Evolutionary conservation across 805 yeast genomes (phyloP), one percentile per base, ranked within the genome.

Genomic region (Myxozyma neglecta): DNA sequence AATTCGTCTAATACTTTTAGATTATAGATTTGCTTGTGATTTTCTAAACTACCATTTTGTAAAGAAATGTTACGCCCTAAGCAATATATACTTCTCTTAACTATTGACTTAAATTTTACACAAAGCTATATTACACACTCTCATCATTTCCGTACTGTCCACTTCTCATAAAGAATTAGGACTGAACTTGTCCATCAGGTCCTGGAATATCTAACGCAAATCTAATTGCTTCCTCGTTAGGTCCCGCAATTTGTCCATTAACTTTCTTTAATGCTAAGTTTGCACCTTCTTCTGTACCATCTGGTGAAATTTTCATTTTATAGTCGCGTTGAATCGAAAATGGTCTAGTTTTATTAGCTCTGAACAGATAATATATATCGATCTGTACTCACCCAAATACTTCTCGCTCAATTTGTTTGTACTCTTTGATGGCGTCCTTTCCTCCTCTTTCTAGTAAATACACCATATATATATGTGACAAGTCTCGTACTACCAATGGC

Each of bases 381-480:
- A 8, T 16, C 24, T 18, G 2, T 9, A 24, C 64, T n/a, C 44
- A 60, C 64, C 71, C 71, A 42, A 67, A 65, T n/a, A 68, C 67
- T 46, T 70, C 69, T 11, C 48, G 43, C 40, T 69, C 72, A 9
- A 69, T 24, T 8, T 39, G 18, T 43, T 63, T 47, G 42, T 69
- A 70, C 46, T 70, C 70, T 20, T 55, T 44, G 14, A 64, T 43
- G 3, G 66, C 62, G 8, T 52, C 59, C 5, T 68, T 43, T 32
- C 60, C 64, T 4, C 67, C 61, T 11, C 64, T 59, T 45, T 70
- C 68, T 10, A 71, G 51, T 29, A 74, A 61, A 40, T 65, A 66
- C 14, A 68, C 70, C 66, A 71, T 64, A 45, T 68, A 70, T 9
- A 45, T 59, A 24, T 70, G 70, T 8, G 73, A 62, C 32, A 74